Percentiles rank a stretch among this genome's conserved stretches.
Conservation (phyloP, 495 filamentous ascomycete species). For the Aspergillus diversus region DNA sequence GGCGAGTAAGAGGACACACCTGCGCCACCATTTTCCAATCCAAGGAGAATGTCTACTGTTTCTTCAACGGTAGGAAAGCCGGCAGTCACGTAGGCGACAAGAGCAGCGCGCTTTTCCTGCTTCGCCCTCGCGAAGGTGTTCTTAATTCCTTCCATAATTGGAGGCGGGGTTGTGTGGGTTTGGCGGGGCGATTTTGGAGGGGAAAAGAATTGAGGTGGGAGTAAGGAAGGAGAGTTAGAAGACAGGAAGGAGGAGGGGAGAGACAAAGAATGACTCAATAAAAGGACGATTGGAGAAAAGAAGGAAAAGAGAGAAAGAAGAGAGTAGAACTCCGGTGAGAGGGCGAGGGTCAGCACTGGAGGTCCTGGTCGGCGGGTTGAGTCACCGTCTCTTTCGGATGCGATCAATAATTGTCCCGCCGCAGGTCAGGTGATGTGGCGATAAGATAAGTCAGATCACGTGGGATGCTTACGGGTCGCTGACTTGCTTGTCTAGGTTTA, state of each 20-base stretch:
- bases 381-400: slow-evolving; percentile 17
- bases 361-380: slow-evolving; percentile 11
- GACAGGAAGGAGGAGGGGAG: neutral
- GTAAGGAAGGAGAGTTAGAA: slow-evolving; percentile 2
- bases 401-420: slow-evolving; percentile 8
- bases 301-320: slow-evolving; percentile 3
- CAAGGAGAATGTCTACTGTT: slow-evolving; percentile 81
- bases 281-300: slow-evolving; percentile 4
- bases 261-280: slow-evolving; percentile 8
- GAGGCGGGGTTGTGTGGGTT: slow-evolving; percentile 22
- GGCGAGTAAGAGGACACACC: slow-evolving; percentile 55
- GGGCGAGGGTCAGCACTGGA: neutral
- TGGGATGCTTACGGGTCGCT: neutral
- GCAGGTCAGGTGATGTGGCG: slow-evolving; percentile 29
- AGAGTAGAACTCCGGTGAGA: neutral
- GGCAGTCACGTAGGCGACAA: slow-evolving; percentile 96
- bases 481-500: no score
- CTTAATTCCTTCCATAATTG: slow-evolving; percentile 77
- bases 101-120: slow-evolving; percentile 64
- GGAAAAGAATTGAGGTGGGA: slow-evolving; percentile 17
- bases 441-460: slow-evolving; percentile 28
- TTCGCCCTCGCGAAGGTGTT: slow-evolving; percentile 88
- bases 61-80: slow-evolving; percentile 85
- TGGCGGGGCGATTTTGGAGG: slow-evolving; percentile 24
- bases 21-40: slow-evolving; percentile 90